Percentiles rank a stretch among this genome's conserved stretches.
phyloP scores from a whole-genome alignment of 805 yeast species.

The Yarrowia keelungensis region DNA sequence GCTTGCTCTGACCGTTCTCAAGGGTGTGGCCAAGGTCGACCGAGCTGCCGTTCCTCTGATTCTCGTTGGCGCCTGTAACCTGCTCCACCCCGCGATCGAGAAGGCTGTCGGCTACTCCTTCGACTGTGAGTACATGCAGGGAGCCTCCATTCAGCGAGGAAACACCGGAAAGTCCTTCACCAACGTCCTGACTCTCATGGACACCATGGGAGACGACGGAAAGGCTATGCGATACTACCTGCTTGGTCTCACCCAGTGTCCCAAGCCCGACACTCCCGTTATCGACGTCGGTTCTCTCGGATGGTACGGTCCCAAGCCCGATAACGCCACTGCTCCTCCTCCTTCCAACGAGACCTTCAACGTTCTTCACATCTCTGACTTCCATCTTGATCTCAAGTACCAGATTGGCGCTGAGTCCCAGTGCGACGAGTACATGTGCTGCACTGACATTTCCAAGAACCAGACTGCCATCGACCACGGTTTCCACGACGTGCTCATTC shows the following conservation, averaged over 20 bases:
- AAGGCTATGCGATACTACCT: constrained; percentile 64
- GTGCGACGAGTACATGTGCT: constrained; percentile 63
- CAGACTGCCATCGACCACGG: constrained; percentile 34
- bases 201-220: constrained; percentile 62
- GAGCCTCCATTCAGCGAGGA: constrained; percentile 7
- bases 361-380: constrained; percentile 71
- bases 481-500: constrained; percentile 49
- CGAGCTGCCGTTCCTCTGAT: constrained; percentile 7
- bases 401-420: constrained; percentile 56
- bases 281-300: constrained; percentile 51
- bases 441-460: constrained; percentile 51
- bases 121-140: constrained; percentile 32
- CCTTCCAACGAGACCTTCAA: constrained; percentile 55
- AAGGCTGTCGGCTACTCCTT: constrained; percentile 6
- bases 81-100: constrained; percentile 23
- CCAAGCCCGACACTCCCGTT: constrained; percentile 55
- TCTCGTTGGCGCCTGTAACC: constrained; percentile 10
- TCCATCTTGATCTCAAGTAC: constrained; percentile 63
- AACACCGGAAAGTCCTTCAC: constrained; percentile 51
- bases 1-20: constrained; percentile 14
- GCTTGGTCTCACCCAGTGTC: constrained; percentile 58
- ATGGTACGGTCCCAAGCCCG: constrained; percentile 57
- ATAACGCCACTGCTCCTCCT: constrained; percentile 41
- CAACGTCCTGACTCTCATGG: constrained; percentile 59
- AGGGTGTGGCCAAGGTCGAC: constrained; percentile 15